Base-by-base conservation (phyloP, 106 monocot species). In the Dactylorhiza incarnata region DNA sequence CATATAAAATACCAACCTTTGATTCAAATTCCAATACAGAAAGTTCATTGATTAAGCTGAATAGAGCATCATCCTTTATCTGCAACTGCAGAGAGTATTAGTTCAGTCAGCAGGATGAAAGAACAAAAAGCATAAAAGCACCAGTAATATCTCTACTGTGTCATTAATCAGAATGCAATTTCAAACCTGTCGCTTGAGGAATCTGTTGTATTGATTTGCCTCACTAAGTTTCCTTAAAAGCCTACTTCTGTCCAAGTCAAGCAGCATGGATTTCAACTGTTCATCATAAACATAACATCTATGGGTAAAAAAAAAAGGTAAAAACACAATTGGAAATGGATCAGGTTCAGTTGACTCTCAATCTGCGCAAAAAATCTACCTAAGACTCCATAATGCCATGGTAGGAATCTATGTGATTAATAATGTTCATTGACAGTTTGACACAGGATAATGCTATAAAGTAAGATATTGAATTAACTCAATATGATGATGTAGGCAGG, bases 191-290 rank as follows among this genome's bases (percentile, higher is more conserved):
- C 95, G 82, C 75, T 89, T 95, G 47, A 95, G 89, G 66, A 86
- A 92, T 67, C 95, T 73, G 78, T 88, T 95, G 69, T 86, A 86
- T 75, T 86, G 89, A 83, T 95, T 95, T 76, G 95, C 95, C 86
- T 95, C 95, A 68, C 92, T 92, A 74, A 95, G 95, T 75, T 87
- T 95, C 76, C 71, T 86, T 73, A 83, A 37, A 67, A 95, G 84
- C 53, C 84, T 89, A 23, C 23, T 67, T 84, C 95, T 89, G 76
- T 89, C 87, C 47, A 87, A 82, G 79, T 95, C 92, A 73, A 81
- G 62, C 58, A 92, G 78, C 75, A 95, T 76, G 45, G 86, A 61
- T 76, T 89, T 95, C 75, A 92, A 74, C 95, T 95, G 82, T 77
- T 56, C 66, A 78, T 17, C 16, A 22, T 5, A 79, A 52, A 11